phyloP scores from a whole-genome alignment of 768 basidiomycete genomes.

The Amanita jacksonii region DNA sequence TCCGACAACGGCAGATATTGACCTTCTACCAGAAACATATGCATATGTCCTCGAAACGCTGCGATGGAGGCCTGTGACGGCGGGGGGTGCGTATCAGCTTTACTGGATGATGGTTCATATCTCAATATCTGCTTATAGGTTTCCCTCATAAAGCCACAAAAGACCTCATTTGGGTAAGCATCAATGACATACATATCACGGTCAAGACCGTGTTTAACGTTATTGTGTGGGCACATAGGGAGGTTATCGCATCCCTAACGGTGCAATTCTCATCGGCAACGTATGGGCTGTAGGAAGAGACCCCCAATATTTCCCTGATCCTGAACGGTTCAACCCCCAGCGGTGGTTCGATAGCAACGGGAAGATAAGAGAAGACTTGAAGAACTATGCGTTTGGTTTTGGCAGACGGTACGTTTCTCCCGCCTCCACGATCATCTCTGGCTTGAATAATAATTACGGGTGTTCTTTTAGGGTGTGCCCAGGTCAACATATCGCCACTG shows the following conservation, averaged over 20 bases:
- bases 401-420: constrained; percentile 31
- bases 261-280: constrained; percentile 50
- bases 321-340: constrained; percentile 48
- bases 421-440: not conserved
- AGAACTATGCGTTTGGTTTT: constrained; percentile 47
- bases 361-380: constrained; percentile 40
- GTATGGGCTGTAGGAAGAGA: constrained; percentile 55
- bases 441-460: not conserved
- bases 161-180: constrained; percentile 52
- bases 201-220: no score
- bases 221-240: constrained; percentile 19
- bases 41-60: constrained; percentile 43
- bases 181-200: no score
- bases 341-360: constrained; percentile 43
- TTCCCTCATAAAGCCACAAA: constrained; percentile 57
- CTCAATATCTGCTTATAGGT: constrained; percentile 19
- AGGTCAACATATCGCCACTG: constrained; percentile 49
- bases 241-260: constrained; percentile 43
- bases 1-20: constrained; percentile 31
- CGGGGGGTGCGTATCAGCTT: constrained; percentile 25
- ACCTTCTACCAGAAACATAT: constrained; percentile 33
- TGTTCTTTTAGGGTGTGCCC: constrained; percentile 43
- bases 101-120: not conserved
- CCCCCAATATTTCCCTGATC: constrained; percentile 47
- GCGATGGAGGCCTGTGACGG: constrained; percentile 42